Evolutionary conservation across 2,329 filamentous ascomycete species (phyloP).

Genomic region (Neopestalotiopsis clavispora): DNA sequence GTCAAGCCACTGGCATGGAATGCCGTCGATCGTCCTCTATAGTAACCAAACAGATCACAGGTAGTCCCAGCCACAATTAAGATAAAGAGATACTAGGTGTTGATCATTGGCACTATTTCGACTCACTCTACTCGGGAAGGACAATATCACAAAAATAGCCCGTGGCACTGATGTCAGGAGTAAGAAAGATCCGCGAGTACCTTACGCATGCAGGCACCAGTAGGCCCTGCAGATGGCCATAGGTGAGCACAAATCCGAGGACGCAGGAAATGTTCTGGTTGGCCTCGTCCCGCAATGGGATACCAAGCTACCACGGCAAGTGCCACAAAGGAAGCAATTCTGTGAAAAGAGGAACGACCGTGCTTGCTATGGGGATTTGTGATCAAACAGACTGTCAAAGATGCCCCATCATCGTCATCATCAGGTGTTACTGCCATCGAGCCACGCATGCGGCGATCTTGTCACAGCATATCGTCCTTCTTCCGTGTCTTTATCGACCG

Average conservation of each 20-base stretch:
- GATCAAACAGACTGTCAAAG: neutral
- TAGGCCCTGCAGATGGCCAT: constrained; percentile 9
- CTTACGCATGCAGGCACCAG: constrained; percentile 12
- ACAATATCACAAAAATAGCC: constrained; percentile 15
- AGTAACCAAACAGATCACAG: neutral
- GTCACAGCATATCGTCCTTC: neutral
- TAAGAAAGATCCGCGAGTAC: neutral
- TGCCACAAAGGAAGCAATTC: neutral
- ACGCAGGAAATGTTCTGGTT: constrained; percentile 1
- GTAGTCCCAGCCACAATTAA: neutral
- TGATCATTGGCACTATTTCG: neutral
- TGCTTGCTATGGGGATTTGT: neutral
- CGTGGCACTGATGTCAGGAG: constrained; percentile 9
- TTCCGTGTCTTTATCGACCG: constrained; percentile 2
- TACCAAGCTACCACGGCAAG: neutral
- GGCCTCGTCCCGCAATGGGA: neutral
- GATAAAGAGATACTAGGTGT: neutral
- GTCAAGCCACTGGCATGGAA: neutral
- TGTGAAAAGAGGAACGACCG: neutral
- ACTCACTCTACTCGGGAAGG: neutral
- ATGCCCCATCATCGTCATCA: neutral
- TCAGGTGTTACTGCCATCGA: constrained; percentile 1
- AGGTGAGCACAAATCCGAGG: constrained; percentile 6
- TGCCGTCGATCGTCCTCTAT: neutral
- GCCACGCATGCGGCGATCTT: neutral